Evolutionary conservation across 495 filamentous ascomycete genomes (phyloP).

Genomic region (Neurospora africana): DNA sequence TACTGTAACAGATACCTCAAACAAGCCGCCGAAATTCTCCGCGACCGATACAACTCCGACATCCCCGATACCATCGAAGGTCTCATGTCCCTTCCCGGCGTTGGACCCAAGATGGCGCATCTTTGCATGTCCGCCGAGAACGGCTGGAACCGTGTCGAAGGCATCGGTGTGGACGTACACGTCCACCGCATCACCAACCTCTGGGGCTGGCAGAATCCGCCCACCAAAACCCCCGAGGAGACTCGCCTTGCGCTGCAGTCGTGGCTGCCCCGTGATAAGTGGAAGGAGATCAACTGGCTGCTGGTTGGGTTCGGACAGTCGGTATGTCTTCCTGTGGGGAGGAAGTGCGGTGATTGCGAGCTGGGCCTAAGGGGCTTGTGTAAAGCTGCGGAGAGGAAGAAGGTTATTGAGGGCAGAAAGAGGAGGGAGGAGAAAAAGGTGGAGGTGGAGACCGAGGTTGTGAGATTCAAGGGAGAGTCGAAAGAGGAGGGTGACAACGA

Average conservation of each 20-base stretch:
- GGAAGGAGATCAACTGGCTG: slow-evolving; percentile 91
- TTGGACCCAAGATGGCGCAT: slow-evolving; percentile 96
- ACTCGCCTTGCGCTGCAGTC: slow-evolving; percentile 66
- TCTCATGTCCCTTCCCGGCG: slow-evolving; percentile 72
- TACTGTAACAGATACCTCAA: slow-evolving; percentile 54
- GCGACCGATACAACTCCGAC: slow-evolving; percentile 58
- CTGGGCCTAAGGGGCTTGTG: slow-evolving; percentile 66
- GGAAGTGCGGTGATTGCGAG: slow-evolving; percentile 73
- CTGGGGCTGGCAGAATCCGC: slow-evolving; percentile 72
- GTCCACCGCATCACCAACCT: slow-evolving; percentile 88
- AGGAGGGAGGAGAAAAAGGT: slow-evolving; percentile 20
- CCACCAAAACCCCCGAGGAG: slow-evolving; percentile 74
- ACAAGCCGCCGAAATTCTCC: slow-evolving; percentile 58
- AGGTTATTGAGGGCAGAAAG: slow-evolving; percentile 38
- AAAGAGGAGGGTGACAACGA: background rate
- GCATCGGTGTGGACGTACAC: slow-evolving; percentile 59
- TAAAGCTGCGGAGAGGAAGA: slow-evolving; percentile 53
- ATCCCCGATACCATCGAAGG: slow-evolving; percentile 76
- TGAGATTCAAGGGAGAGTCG: slow-evolving; percentile 13
- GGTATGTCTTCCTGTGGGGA: slow-evolving; percentile 70
- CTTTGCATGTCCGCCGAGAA: slow-evolving; percentile 59
- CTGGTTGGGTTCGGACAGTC: slow-evolving; percentile 85
- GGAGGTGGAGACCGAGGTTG: slow-evolving; percentile 18
- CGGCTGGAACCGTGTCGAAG: slow-evolving; percentile 48
- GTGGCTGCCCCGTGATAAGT: slow-evolving; percentile 78